A percentile compares a stretch with the other conserved stretches of the same genome.
Conservation (phyloP, 768 basidiomycete species). For the Amanita rimosa region DNA sequence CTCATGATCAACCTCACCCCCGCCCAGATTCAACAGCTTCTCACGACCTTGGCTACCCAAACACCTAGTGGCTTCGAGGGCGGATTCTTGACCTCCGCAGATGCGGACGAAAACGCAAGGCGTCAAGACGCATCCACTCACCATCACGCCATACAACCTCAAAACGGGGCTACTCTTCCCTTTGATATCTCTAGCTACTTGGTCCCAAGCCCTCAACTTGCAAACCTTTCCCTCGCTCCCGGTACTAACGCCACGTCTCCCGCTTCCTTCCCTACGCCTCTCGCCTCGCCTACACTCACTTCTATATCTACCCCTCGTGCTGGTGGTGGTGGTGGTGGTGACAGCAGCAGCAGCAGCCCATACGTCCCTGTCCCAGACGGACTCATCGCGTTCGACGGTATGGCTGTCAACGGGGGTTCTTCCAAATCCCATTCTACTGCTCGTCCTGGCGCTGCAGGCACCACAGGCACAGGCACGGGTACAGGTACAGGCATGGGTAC, state of each 20-base stretch:
- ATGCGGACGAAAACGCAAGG: background rate
- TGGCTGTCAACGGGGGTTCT: conserved; percentile 9
- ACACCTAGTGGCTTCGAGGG: conserved; percentile 8
- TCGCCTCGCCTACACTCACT: background rate
- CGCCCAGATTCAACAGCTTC: conserved; percentile 45
- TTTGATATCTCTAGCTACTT: conserved; percentile 19
- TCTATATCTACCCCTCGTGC: background rate
- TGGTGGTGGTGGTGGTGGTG: no score
- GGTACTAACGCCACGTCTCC: background rate
- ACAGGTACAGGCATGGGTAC: no score
- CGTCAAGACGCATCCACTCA: background rate
- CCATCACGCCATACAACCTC: background rate
- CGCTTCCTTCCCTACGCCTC: background rate
- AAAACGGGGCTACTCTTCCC: conserved; percentile 10
- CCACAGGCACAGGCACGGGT: no score
- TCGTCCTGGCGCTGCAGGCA: background rate
- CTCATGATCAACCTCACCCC: conserved; percentile 47
- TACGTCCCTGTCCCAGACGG: conserved; percentile 13
- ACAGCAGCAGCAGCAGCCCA: no score
- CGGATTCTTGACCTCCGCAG: background rate
- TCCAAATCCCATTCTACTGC: background rate
- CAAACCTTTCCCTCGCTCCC: background rate
- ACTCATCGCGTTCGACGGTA: conserved; percentile 20
- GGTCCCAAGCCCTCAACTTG: background rate
- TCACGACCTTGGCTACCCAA: conserved; percentile 31